A percentile compares a stretch with the other conserved stretches of the same genome.
These are phyloP conservation scores for Colletotrichum filicis DNA, from an alignment of 2,329 filamentous ascomycete genomes.

Conservation along the genomic window DNA sequence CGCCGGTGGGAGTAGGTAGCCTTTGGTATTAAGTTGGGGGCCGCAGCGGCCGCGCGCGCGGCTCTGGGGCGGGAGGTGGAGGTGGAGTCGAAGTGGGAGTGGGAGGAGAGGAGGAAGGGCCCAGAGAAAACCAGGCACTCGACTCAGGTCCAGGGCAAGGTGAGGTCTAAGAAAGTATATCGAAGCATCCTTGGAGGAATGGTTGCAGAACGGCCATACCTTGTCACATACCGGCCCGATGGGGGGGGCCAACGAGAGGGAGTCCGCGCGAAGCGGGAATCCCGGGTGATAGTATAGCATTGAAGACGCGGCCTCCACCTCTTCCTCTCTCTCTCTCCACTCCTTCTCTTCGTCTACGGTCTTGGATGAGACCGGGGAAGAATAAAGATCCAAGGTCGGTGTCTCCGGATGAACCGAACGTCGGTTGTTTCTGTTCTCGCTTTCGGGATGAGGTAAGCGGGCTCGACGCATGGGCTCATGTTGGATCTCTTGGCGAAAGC, in stretches of 20 bases:
- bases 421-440: neutral
- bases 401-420: conserved; percentile 17
- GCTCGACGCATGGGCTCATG: neutral
- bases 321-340: neutral
- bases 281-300: neutral
- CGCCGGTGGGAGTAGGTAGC: neutral
- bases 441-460: neutral
- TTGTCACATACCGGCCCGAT: neutral
- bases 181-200: neutral
- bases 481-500: neutral
- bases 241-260: neutral
- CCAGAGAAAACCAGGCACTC: neutral
- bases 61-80: neutral
- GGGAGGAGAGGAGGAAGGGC: neutral
- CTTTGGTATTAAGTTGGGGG: neutral
- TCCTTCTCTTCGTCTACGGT: neutral
- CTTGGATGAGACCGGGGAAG: neutral
- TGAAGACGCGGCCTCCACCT: neutral
- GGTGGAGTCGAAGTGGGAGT: too few species aligned
- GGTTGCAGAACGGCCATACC: neutral
- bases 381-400: neutral
- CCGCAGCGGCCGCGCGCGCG: neutral
- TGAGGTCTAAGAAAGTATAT: neutral
- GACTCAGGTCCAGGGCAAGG: neutral
- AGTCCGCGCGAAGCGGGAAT: neutral